Evolutionary conservation across 1,284 basidiomycete genomes (phyloP), one percentile per base, ranked within the genome.

Genomic region (Cryptococcus jaspeensis): DNA sequence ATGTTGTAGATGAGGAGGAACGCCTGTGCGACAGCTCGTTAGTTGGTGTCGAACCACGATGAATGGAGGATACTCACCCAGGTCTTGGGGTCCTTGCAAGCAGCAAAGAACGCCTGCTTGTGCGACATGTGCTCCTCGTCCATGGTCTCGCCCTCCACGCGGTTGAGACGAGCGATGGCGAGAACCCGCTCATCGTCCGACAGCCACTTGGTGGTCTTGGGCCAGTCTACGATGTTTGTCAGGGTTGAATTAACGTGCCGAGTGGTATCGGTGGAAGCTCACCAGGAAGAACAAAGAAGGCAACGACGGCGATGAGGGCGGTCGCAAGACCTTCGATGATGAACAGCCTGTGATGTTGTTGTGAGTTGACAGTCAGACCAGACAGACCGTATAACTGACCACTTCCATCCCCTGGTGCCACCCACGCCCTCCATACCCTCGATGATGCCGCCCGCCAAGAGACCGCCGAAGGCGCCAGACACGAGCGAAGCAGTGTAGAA

Each of bases 281-380:
- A 67, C 67, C 66, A 18, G 75, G 76, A 1, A 78, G 68, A 37
- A 78, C 61, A 56, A 77, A 77, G 59, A 65, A 75, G 7, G 77
- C 69, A 4, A 65, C 57, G 41, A 44, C 2, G 20, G 71, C 66
- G 42, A 78, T 59, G 46, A 61, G 50, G 9, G 69, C 69, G 6
- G 78, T 76, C 22, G 66, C 69, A 15, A 70, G 47, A 37, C 75
- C 75, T 55, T 77, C 75, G 47, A 77, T 73, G 58, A 75, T 71
- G 66, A 74, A 77, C 15, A 75, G 60, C 73, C 66, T 72, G 55
- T 16, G n/a, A n/a, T n/a, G n/a, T n/a, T n/a, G n/a, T n/a, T 32
- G 28, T 32, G 5, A 32, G 25, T 22, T 16, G 37, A 25, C 28
- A n/a, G n/a, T n/a, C 13, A 18, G 2, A n/a, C 42, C 1, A 4